Conservation (phyloP, 2,329 filamentous ascomycete species). For the Fusarium oxysporum region DNA sequence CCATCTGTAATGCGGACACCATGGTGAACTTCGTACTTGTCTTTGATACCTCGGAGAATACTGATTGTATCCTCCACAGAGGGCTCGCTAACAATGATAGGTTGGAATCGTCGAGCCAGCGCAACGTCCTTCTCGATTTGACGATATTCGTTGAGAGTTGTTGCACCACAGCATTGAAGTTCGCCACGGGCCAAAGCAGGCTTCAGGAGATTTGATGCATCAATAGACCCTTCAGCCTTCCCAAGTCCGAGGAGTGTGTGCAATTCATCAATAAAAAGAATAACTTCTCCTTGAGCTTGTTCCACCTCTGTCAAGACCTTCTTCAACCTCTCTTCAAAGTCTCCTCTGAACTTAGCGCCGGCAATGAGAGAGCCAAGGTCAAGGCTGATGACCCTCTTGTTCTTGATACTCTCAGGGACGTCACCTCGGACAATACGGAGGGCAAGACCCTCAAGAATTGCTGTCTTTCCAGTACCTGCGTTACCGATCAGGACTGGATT, state of each 20-base stretch:
- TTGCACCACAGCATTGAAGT: conserved; percentile 94
- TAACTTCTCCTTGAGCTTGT: conserved; percentile 87
- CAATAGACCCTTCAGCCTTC: conserved; percentile 95
- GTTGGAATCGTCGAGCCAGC: conserved; percentile 90
- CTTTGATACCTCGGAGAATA: conserved; percentile 95
- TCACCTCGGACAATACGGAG: conserved; percentile 91
- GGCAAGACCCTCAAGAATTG: conserved; percentile 89
- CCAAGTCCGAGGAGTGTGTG: conserved; percentile 92
- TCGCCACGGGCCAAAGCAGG: conserved; percentile 93
- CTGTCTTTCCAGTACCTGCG: conserved; percentile 93
- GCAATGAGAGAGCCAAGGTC: conserved; percentile 95
- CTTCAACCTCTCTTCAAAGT: conserved; percentile 95
- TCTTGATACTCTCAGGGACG: conserved; percentile 94
- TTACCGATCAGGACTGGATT: conserved; percentile 94
- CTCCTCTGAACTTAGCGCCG: conserved; percentile 93
- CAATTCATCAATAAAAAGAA: conserved; percentile 94
- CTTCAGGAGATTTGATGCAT: conserved; percentile 94
- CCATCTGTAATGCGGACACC: conserved; percentile 95
- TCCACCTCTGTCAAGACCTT: conserved; percentile 91
- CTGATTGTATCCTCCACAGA: conserved; percentile 93
- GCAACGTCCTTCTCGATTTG: conserved; percentile 97
- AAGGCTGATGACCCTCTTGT: conserved; percentile 88
- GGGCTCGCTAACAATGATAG: conserved; percentile 92
- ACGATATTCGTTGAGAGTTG: conserved; percentile 91
- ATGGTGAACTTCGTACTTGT: conserved; percentile 97